phyloP scores from a whole-genome alignment of 768 basidiomycete species.

The Leccinellum luteum region DNA sequence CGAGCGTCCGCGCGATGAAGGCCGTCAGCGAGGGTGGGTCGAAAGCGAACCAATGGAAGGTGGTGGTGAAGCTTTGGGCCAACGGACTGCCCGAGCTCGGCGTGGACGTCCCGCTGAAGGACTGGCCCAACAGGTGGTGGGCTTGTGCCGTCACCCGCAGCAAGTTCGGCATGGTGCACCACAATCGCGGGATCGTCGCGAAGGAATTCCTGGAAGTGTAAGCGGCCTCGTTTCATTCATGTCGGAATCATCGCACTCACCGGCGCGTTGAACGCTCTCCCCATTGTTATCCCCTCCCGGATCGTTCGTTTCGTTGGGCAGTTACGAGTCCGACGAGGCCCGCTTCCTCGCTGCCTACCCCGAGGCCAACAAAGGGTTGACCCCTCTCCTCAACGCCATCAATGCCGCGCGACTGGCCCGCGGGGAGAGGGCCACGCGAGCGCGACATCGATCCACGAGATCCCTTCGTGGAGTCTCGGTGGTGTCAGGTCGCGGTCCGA shows the following conservation, averaged over 20 bases:
- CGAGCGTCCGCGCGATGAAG: background rate
- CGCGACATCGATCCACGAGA: no score
- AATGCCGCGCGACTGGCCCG: background rate
- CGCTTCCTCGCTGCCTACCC: background rate
- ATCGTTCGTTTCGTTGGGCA: background rate
- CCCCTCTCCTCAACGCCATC: background rate
- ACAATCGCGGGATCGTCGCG: background rate
- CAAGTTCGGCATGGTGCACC: background rate
- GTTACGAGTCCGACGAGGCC: background rate
- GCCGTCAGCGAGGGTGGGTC: background rate
- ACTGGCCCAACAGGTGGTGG: background rate
- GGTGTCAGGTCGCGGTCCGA: no score
- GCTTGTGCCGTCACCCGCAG: background rate
- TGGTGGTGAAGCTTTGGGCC: background rate
- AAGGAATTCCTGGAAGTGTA: background rate
- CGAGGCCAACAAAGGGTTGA: background rate
- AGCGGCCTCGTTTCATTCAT: background rate
- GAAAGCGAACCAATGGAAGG: background rate
- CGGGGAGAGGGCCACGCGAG: background rate
- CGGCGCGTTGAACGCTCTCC: no score
- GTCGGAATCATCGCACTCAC: no score
- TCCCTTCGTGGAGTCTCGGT: no score
- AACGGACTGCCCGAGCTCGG: background rate
- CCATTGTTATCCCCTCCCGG: no score
- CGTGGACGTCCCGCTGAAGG: background rate